Percentiles rank a stretch among this genome's conserved stretches.
Evolutionary conservation across 31 red algal genomes (phyloP).

Genomic region (Asparagopsis taxiformis): DNA sequence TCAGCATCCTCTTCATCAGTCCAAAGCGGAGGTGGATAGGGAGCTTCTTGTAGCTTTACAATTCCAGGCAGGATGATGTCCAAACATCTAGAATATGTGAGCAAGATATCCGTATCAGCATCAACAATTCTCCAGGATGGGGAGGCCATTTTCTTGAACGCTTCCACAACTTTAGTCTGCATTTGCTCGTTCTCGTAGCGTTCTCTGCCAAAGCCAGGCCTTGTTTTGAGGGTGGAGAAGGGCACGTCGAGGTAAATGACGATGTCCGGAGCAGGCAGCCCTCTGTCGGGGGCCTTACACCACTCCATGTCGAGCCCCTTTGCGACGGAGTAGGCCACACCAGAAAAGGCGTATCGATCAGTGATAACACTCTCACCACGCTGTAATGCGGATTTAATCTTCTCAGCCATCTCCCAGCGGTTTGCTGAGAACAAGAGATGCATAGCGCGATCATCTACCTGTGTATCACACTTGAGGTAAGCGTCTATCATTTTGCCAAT

Average conservation of each 20-base stretch:
- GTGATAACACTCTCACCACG: conserved; percentile 64
- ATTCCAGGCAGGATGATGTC: no score
- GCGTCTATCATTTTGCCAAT: conserved; percentile 58
- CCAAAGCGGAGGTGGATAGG: no score
- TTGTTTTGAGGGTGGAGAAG: conserved; percentile 5
- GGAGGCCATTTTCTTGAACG: conserved; percentile 32
- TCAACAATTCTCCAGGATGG: conserved; percentile 46
- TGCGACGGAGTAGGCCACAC: conserved; percentile 81
- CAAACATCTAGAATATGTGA: no score
- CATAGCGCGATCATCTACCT: conserved; percentile 44
- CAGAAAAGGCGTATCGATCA: conserved; percentile 92
- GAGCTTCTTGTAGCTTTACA: no score
- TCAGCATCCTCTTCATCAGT: no score
- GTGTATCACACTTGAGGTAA: conserved; percentile 20
- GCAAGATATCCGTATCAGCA: no score
- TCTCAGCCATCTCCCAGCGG: conserved; percentile 80
- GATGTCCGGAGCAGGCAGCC: conserved; percentile 78
- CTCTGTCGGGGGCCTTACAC: conserved; percentile 64
- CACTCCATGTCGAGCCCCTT: conserved; percentile 59
- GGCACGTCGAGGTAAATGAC: conserved; percentile 63
- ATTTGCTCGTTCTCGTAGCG: conserved; percentile 71
- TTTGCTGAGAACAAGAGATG: conserved; percentile 89
- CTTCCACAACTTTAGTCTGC: conserved; percentile 47
- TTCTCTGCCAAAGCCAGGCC: conserved; percentile 67
- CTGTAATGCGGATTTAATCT: conserved; percentile 22